Evolutionary conservation across 768 basidiomycete species (phyloP).

Genomic region (Cubamyces sp.): DNA sequence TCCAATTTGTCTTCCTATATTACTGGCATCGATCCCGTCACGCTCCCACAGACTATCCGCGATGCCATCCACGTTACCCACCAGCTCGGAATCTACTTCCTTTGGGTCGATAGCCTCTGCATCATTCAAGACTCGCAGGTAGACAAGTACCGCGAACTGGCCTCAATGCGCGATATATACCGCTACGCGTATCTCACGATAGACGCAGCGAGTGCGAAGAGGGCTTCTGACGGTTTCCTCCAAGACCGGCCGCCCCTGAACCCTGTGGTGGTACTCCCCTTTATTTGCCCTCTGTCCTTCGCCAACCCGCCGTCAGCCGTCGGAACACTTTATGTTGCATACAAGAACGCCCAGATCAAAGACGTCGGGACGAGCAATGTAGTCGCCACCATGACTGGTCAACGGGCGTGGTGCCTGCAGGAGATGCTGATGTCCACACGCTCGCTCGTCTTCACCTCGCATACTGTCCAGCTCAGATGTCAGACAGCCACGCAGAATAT

Average conservation of each 20-base stretch:
- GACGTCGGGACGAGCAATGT: too few relatives aligned
- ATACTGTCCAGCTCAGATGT: neutral
- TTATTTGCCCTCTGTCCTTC: too few relatives aligned
- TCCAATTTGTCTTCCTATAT: neutral
- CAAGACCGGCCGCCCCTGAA: neutral
- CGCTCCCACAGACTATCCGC: neutral
- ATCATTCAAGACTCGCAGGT: neutral
- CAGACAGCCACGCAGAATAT: neutral
- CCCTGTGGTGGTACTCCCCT: neutral
- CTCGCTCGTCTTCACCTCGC: neutral
- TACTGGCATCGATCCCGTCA: neutral
- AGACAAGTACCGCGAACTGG: neutral
- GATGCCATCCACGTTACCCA: neutral
- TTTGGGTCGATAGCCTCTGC: slow-evolving; percentile 8
- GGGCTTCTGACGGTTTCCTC: neutral
- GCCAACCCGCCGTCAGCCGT: too few relatives aligned
- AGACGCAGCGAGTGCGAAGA: neutral
- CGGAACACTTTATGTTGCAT: too few relatives aligned
- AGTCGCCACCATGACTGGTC: too few relatives aligned
- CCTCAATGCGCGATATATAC: neutral
- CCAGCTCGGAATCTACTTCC: neutral
- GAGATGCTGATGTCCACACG: neutral
- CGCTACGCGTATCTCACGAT: neutral
- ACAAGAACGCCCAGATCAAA: too few relatives aligned
- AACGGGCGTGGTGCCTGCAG: neutral